Conservation (phyloP, 257 asterid species). For the Solanum arcanum region DNA sequence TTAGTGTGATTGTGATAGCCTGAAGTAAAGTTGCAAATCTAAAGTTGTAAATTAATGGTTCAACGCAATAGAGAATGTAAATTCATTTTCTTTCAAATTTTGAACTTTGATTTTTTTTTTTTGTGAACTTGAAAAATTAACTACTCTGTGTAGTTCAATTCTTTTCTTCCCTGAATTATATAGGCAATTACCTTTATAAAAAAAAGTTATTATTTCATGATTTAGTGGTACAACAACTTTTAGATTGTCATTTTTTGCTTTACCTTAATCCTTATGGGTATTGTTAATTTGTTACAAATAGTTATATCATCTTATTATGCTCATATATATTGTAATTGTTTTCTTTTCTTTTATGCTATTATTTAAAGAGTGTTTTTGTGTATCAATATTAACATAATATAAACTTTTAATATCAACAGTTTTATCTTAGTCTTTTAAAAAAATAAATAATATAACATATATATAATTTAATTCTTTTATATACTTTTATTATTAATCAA, state of each 20-base stretch:
- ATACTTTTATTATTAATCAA: no score
- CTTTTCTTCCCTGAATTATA: neutral
- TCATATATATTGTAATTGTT: neutral
- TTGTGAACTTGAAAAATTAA: neutral
- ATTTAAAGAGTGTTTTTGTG: neutral
- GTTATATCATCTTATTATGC: neutral
- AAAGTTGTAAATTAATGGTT: neutral
- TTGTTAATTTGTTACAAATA: neutral
- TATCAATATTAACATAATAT: no score
- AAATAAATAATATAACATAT: no score
- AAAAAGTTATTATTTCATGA: neutral
- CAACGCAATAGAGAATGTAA: neutral
- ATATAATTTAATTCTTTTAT: no score
- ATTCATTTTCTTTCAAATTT: neutral
- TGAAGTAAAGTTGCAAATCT: neutral
- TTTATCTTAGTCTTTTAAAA: no score
- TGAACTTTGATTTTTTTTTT: no score
- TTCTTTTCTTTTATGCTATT: neutral
- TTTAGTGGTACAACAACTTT: neutral
- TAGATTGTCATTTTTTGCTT: neutral
- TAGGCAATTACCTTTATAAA: neutral
- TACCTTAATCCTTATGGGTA: neutral
- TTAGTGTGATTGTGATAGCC: neutral
- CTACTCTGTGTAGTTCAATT: neutral
- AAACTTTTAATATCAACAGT: neutral